These are phyloP conservation scores for Neurospora sp. DNA, from an alignment of 495 filamentous ascomycete species.

Conservation along the genomic window DNA sequence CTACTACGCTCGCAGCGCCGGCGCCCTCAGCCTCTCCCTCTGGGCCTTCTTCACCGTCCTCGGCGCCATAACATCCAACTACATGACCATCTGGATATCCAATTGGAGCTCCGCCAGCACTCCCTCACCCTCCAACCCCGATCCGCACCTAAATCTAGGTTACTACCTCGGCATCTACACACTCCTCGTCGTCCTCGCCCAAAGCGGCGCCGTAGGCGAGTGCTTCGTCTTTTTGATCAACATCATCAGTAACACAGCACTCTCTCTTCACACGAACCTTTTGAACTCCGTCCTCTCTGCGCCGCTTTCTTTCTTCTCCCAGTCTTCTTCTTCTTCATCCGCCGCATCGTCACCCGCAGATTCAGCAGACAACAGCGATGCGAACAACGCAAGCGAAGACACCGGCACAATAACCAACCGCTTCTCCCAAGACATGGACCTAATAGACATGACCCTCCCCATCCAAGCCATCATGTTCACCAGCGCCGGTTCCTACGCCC, in stretches of 20 bases:
- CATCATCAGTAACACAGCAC: slow-evolving; percentile 5
- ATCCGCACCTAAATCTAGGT: slow-evolving; percentile 33
- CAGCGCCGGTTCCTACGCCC: neutral
- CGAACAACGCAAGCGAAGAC: slow-evolving; percentile 3
- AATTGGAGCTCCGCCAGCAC: neutral
- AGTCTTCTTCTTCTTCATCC: neutral
- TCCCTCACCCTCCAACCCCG: slow-evolving; percentile 4
- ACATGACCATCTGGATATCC: neutral
- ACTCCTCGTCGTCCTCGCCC: slow-evolving; percentile 30
- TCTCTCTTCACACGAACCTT: slow-evolving; percentile 6
- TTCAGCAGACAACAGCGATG: neutral
- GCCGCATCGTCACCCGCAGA: neutral
- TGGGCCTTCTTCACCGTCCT: slow-evolving; percentile 3
- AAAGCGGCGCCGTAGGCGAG: neutral
- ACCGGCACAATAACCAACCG: slow-evolving; percentile 21
- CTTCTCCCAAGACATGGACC: slow-evolving; percentile 30
- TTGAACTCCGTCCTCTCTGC: neutral
- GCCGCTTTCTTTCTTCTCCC: neutral
- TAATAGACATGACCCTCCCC: slow-evolving; percentile 18
- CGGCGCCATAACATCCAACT: neutral
- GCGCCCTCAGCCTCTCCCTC: neutral
- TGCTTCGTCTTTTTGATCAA: slow-evolving; percentile 1
- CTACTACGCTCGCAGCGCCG: slow-evolving; percentile 5
- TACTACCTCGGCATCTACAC: slow-evolving; percentile 48
- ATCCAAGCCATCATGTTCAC: slow-evolving; percentile 11